Conservation (phyloP, 225 moss, liverwort and hornwort species). For the Thuidium tamariscinum region DNA sequence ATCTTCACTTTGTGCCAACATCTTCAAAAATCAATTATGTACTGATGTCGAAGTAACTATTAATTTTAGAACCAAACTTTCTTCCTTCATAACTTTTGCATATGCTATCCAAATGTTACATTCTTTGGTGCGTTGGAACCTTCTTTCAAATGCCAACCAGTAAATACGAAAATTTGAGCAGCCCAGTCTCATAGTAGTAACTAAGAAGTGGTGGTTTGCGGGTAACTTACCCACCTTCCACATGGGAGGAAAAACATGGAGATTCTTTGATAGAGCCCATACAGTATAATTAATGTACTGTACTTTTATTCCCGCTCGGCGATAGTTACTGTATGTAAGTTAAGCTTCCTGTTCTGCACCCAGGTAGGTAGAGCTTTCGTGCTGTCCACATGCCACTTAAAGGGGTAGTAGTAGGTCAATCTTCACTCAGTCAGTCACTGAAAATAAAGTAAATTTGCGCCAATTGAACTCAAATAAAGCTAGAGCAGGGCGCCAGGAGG, state of each 20-base stretch:
- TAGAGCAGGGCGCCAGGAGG: background rate
- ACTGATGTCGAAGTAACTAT: accelerated
- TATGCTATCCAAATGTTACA: background rate
- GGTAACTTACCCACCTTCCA: background rate
- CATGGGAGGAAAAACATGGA: background rate
- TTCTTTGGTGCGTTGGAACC: too few relatives aligned
- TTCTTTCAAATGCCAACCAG: too few relatives aligned
- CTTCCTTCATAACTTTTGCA: background rate
- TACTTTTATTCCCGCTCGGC: background rate
- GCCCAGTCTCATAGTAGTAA: background rate
- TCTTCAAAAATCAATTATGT: background rate
- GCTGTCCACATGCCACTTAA: too few relatives aligned
- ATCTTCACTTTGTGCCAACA: background rate
- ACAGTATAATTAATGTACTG: background rate
- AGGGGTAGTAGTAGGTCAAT: background rate
- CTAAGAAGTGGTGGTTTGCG: background rate
- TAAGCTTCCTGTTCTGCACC: background rate
- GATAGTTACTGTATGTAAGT: background rate
- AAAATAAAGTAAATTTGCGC: background rate
- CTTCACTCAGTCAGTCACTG: too few relatives aligned
- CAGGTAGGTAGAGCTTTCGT: background rate
- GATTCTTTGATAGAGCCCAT: background rate
- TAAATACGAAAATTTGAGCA: background rate
- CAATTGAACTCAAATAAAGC: background rate
- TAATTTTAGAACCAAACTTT: background rate